Evolutionary conservation across 805 yeast species (phyloP).

Genomic region (Cyberlindnera maritima): DNA sequence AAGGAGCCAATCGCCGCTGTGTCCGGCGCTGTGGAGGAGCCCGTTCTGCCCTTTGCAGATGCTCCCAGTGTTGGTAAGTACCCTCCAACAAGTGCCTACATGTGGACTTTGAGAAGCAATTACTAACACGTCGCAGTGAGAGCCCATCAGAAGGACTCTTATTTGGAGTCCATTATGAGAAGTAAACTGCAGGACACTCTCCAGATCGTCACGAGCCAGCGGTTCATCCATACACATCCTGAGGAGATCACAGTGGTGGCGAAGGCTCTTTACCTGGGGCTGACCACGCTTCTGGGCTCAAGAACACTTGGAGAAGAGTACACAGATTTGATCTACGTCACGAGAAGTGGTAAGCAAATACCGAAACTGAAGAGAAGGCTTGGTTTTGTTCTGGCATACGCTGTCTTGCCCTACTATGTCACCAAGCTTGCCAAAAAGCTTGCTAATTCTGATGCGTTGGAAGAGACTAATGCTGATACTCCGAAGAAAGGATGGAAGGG

Average conservation of each 20-base stretch:
- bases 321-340: slow-evolving; percentile 72
- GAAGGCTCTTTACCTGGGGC: slow-evolving; percentile 59
- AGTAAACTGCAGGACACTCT: slow-evolving; percentile 55
- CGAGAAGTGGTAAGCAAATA: slow-evolving; percentile 46
- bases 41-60: slow-evolving; percentile 64
- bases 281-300: slow-evolving; percentile 75
- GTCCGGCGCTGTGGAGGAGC: not conserved
- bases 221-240: slow-evolving; percentile 62
- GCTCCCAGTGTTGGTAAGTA: slow-evolving; percentile 81
- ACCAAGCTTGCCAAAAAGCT: slow-evolving; percentile 28
- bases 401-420: slow-evolving; percentile 58
- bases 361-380: slow-evolving; percentile 47
- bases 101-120: not conserved
- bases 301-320: slow-evolving; percentile 94
- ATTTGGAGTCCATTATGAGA: slow-evolving; percentile 55
- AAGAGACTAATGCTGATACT: slow-evolving; percentile 21
- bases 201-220: slow-evolving; percentile 52
- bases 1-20: not conserved
- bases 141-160: slow-evolving; percentile 87
- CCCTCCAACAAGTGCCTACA: too few species aligned
- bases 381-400: slow-evolving; percentile 58
- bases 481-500: slow-evolving; percentile 13
- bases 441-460: slow-evolving; percentile 9
- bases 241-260: slow-evolving; percentile 58
- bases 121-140: slow-evolving; percentile 47